phyloP scores from a whole-genome alignment of 2,329 filamentous ascomycete species.

The Kalmusia sp. region DNA sequence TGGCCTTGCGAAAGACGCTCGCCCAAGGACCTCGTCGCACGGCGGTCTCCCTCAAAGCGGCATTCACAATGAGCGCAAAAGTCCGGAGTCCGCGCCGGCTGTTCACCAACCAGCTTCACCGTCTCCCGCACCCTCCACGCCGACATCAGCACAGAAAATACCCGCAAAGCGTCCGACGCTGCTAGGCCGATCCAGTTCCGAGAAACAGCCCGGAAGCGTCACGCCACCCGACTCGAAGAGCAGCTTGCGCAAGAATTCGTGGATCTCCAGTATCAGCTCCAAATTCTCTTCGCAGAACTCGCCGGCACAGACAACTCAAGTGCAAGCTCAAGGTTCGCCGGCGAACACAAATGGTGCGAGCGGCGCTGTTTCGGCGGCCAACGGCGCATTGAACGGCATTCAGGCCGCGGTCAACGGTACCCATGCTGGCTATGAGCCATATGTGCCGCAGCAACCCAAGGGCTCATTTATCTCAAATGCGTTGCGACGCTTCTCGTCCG shows the following conservation, averaged over 20 bases:
- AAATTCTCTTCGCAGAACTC: constrained; percentile 76
- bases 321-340: constrained; percentile 42
- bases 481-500: constrained; percentile 79
- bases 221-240: constrained; percentile 38
- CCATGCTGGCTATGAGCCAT: constrained; percentile 59
- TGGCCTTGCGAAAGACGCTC: constrained; percentile 40
- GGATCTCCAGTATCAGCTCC: constrained; percentile 92
- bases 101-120: constrained; percentile 36
- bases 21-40: constrained; percentile 45
- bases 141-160: constrained; percentile 34
- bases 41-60: constrained; percentile 32
- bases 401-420: constrained; percentile 33
- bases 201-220: constrained; percentile 40
- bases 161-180: constrained; percentile 50
- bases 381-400: constrained; percentile 49
- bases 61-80: constrained; percentile 24
- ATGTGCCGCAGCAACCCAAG: constrained; percentile 77
- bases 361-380: constrained; percentile 60
- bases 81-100: constrained; percentile 23
- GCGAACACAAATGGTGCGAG: constrained; percentile 50
- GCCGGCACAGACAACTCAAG: constrained; percentile 40
- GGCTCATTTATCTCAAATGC: constrained; percentile 81
- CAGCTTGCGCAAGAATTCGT: constrained; percentile 71
- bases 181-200: constrained; percentile 49
- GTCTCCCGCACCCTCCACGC: constrained; percentile 21